Base-by-base conservation (phyloP, 192 early-diverging fungal genomes). In the Gonapodya prolifera region DNA sequence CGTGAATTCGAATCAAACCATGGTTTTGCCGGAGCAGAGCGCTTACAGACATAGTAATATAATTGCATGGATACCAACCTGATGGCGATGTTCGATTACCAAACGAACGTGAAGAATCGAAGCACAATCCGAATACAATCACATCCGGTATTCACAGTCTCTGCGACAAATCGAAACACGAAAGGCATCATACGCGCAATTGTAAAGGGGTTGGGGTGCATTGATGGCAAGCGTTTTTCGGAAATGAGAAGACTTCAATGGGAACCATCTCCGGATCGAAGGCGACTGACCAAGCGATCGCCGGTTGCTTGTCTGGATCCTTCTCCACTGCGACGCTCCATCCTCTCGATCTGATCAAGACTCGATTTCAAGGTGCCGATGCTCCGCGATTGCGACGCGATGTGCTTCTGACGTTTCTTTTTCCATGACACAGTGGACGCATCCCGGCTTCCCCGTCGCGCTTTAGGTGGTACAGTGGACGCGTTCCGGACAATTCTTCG, bases 281-380 rank as follows among this genome's bases (percentile, higher is more conserved):
- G 8, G 18, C 32, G 8, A 2, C 8, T 73, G 96, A 96, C 82
- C 92, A 99, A 81, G 96, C 93, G 30, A 70, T 96, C 35, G 93
- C 96, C 0, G 97, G 97, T 1, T 91, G 97, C 73, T 84, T 86
- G 30, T 96, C 95, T 0, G 96, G 95, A 17, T 83, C 92, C 1
- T 87, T 91, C 16, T 93, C 94, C 17, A 98, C 97, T 0, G 83
- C 86, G 1, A 76, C 87, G 30, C 85, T 98, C 70, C 96, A 97
- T 80, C 97, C 96, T 30, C 80, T 99, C n/a, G 97, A 99, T 83
- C 81, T 98, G 32, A 86, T 99, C 69, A 99, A 99, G 79, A 94
- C 91, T 13, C 84, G 94, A 34, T 88, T 96, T 75, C 96, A 98
- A 87, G 89, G 90, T 89, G 86, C 35, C 45, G n/a, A n/a, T 16